Evolutionary conservation across 306 rosid species (phyloP).

Genomic region (Citrullus amarus): DNA sequence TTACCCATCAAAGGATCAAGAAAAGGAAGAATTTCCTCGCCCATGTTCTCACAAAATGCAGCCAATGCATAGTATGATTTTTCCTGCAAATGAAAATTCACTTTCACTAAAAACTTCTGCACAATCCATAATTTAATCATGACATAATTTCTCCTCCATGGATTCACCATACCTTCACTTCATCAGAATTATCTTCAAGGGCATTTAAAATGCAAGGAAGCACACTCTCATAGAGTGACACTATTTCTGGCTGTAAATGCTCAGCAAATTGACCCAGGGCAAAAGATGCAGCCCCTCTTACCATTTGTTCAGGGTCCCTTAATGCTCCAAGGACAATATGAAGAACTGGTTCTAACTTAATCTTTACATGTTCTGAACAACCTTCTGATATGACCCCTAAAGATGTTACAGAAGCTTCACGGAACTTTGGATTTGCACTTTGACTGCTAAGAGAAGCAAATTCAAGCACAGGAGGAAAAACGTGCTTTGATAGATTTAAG

Average conservation of each 20-base stretch:
- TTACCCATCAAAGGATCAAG: slow-evolving; percentile 91
- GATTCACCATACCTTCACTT: slow-evolving; percentile 62
- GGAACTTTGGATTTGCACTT: slow-evolving; percentile 80
- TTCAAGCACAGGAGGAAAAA: slow-evolving; percentile 71
- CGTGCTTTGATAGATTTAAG: slow-evolving; percentile 71
- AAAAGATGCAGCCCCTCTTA: slow-evolving; percentile 96
- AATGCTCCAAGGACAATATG: slow-evolving; percentile 82
- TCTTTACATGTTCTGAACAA: slow-evolving; percentile 78
- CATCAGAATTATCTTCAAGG: slow-evolving; percentile 87
- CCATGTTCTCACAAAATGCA: slow-evolving; percentile 98
- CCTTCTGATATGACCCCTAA: slow-evolving; percentile 96
- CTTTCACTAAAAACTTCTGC: slow-evolving; percentile 15
- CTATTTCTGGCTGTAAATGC: slow-evolving; percentile 88
- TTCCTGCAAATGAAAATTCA: slow-evolving; percentile 44
- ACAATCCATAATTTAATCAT: slow-evolving; percentile 6
- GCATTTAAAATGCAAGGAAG: slow-evolving; percentile 93
- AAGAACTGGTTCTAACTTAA: slow-evolving; percentile 79
- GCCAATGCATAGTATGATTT: slow-evolving; percentile 98
- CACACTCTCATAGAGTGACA: slow-evolving; percentile 88
- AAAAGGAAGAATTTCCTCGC: slow-evolving; percentile 88
- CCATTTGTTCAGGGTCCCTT: slow-evolving; percentile 96
- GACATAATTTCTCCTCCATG: neutral
- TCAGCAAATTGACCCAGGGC: slow-evolving; percentile 98
- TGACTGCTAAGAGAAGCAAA: slow-evolving; percentile 79
- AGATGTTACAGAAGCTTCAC: slow-evolving; percentile 95